These are phyloP conservation scores for Sanghuangporus weigelae DNA, from an alignment of 1,284 basidiomycete genomes.

Conservation along the genomic window DNA sequence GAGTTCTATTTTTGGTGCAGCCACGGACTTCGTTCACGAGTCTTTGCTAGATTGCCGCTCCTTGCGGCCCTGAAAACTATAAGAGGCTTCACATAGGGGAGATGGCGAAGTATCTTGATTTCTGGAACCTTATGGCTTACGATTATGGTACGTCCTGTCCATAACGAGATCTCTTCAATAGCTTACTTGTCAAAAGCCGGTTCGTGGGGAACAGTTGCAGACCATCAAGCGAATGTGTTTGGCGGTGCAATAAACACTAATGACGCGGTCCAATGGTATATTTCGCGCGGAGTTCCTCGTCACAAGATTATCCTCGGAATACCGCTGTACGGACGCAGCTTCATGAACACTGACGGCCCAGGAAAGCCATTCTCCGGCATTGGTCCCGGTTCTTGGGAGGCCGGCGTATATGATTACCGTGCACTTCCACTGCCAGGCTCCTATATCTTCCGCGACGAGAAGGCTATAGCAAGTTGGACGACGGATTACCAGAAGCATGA, in stretches of 20 bases:
- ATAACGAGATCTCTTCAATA: not conserved
- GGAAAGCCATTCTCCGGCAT: conserved; percentile 74
- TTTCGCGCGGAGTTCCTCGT: conserved; percentile 62
- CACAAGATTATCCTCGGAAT: conserved; percentile 87
- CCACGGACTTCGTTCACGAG: not conserved
- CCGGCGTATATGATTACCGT: conserved; percentile 79
- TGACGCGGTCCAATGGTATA: conserved; percentile 73
- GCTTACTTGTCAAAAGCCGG: conserved; percentile 46
- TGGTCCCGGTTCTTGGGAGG: conserved; percentile 72
- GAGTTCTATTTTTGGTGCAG: conserved; percentile 24
- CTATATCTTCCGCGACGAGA: conserved; percentile 52
- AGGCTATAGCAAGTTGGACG: conserved; percentile 63
- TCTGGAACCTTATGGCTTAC: conserved; percentile 98
- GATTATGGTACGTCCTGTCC: conserved; percentile 58
- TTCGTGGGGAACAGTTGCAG: conserved; percentile 74
- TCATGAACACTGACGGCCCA: conserved; percentile 81
- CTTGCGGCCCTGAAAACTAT: conserved; percentile 88
- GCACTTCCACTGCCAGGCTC: conserved; percentile 69
- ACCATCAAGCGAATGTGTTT: conserved; percentile 88
- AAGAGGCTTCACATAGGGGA: conserved; percentile 69
- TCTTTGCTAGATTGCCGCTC: conserved; percentile 71
- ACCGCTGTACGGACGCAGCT: conserved; percentile 89
- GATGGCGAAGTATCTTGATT: conserved; percentile 87
- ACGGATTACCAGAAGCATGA: conserved; percentile 65
- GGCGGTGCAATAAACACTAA: conserved; percentile 61